Percentiles rank a stretch among this genome's conserved stretches.
Evolutionary conservation across 192 early-diverging fungal genomes (phyloP).

Genomic region (Linnemannia schmuckeri): DNA sequence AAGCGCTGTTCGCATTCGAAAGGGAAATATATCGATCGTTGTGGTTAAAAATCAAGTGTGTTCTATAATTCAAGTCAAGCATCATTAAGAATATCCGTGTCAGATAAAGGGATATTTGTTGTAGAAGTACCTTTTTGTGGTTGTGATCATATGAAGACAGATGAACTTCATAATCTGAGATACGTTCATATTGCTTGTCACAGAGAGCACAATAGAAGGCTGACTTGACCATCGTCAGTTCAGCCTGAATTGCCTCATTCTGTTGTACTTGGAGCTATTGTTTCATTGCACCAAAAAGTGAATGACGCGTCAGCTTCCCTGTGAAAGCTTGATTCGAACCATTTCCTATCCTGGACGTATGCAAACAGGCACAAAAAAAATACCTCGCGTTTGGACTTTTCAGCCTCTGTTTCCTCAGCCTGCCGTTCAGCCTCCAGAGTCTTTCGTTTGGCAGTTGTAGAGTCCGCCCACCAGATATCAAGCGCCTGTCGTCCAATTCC

Average conservation of each 20-base stretch:
- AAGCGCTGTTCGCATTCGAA: slow-evolving; percentile 65
- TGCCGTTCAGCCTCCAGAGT: slow-evolving; percentile 75
- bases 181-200: slow-evolving; percentile 85
- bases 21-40: not conserved
- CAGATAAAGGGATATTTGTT: not conserved
- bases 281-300: not conserved
- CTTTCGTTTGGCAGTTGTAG: slow-evolving; percentile 72
- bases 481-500: slow-evolving; percentile 78
- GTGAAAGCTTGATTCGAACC: not conserved
- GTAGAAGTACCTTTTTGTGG: slow-evolving; percentile 72
- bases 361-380: slow-evolving; percentile 1
- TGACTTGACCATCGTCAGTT: slow-evolving; percentile 71
- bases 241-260: slow-evolving; percentile 65
- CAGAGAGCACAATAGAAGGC: slow-evolving; percentile 85
- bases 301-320: not conserved
- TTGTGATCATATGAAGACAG: slow-evolving; percentile 85
- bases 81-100: not conserved
- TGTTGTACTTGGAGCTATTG: slow-evolving; percentile 52
- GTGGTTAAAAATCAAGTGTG: not conserved
- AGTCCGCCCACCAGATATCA: slow-evolving; percentile 64
- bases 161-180: slow-evolving; percentile 83
- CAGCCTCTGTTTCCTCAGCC: slow-evolving; percentile 73
- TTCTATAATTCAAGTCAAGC: not conserved
- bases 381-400: slow-evolving; percentile 69
- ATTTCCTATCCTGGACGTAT: not conserved